phyloP scores from a whole-genome alignment of 441 rosid genomes.

The Erysimum cheiri region DNA sequence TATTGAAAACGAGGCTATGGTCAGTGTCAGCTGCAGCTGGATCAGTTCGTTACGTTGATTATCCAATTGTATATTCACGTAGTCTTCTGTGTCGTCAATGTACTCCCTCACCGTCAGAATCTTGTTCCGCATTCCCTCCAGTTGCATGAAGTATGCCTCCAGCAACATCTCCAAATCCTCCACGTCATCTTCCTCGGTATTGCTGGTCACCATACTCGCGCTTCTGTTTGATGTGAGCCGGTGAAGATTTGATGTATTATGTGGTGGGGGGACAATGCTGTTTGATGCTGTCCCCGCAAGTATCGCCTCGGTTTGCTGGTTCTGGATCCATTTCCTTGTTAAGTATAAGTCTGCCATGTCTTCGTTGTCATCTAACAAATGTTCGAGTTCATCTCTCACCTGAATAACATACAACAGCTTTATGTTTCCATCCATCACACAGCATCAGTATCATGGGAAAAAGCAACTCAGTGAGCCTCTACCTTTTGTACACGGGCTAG shows the following conservation, averaged over 20 bases:
- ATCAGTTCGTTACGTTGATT: conserved; percentile 94
- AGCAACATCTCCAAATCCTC: conserved; percentile 96
- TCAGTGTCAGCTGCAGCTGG: conserved; percentile 84
- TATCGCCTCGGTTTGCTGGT: conserved; percentile 77
- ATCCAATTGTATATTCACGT: conserved; percentile 90
- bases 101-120: conserved; percentile 95
- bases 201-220: conserved; percentile 66
- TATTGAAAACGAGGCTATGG: conserved; percentile 84
- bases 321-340: conserved; percentile 81
- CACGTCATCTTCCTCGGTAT: conserved; percentile 67
- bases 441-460: conserved; percentile 13
- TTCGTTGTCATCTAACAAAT: conserved; percentile 85
- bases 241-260: conserved; percentile 45
- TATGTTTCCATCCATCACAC: conserved; percentile 4
- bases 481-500: conserved; percentile 99
- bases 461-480: neutral
- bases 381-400: conserved; percentile 97
- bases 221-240: conserved; percentile 69
- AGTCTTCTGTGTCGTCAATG: conserved; percentile 96
- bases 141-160: conserved; percentile 95
- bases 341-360: conserved; percentile 90
- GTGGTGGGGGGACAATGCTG: conserved; percentile 44
- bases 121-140: conserved; percentile 94
- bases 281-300: conserved; percentile 58
- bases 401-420: conserved; percentile 41